Evolutionary conservation across 176 grass and related monocot species (phyloP), one percentile per base, ranked within the genome.

Genomic region (Puccinellia tenuiflora): DNA sequence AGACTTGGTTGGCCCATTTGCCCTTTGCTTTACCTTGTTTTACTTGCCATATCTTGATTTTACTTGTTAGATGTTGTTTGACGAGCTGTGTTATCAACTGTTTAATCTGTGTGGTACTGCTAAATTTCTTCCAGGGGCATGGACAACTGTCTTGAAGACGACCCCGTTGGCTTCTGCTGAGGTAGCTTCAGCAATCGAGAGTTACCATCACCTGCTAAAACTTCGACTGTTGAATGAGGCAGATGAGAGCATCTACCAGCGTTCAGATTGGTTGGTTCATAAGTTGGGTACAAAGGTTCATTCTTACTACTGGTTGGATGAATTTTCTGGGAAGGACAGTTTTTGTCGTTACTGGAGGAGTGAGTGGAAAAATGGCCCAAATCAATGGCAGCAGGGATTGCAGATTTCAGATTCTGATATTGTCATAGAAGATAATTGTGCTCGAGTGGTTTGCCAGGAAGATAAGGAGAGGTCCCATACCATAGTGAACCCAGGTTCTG

Each of bases 271-370:
- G 92, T 42, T 98, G 87, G 90, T 87, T 79, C 84, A 95, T 87
- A 62, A 30, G 26, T 62, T 62, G 59, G 85, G 90, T 75, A 93
- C 90, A 25, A 95, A 93, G 89, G 92, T 98, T 37, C 96, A 98
- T 81, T 98, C 96, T 12, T 95, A 91, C 71, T 98, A 94, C 77
- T 98, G 92, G 92, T 75, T 98, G 34, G 96, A 95, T 79, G 86
- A 69, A 59, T 98, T 90, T 78, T 91, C 92, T 50, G 90, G 84
- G 17, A 98, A 98, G 83, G 90, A 91, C 24, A 90, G 35, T 48
- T 95, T 98, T 76, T 86, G 88, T 63, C 88, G 88, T 20, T 98
- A 98, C 78, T 94, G 90, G 90, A 95, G 73, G 77, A 88, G 88
- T 88, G 96, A 98, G 72, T 98, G 92, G 96, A 3, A 63, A 63